Conservation (phyloP, 1,284 basidiomycete species). For the Ceraceosorus guamensis region DNA sequence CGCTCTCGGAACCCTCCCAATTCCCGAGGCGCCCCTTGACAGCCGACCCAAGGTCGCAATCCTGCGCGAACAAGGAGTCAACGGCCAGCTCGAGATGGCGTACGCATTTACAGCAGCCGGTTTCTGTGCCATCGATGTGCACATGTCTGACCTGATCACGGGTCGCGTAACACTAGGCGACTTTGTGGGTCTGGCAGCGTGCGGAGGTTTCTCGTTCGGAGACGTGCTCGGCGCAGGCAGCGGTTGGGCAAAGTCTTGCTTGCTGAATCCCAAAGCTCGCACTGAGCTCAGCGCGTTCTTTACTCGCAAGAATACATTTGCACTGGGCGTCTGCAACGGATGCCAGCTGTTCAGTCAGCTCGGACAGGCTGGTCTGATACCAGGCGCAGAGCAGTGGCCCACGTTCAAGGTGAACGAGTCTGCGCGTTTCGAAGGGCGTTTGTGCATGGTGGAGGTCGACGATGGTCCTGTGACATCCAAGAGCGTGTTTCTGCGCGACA, state of each 20-base stretch:
- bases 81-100: constrained; percentile 97
- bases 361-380: constrained; percentile 62
- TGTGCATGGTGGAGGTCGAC: constrained; percentile 71
- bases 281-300: constrained; percentile 77
- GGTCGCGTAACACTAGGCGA: constrained; percentile 60
- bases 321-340: constrained; percentile 93
- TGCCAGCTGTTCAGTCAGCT: constrained; percentile 93
- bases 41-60: constrained; percentile 82
- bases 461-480: constrained; percentile 29
- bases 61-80: constrained; percentile 94
- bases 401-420: constrained; percentile 81
- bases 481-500: constrained; percentile 79
- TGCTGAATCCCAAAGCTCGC: constrained; percentile 69
- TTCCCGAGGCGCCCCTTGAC: constrained; percentile 23
- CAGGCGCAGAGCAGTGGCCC: constrained; percentile 79
- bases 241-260: constrained; percentile 91
- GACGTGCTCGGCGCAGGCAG: constrained; percentile 95
- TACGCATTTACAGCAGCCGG: constrained; percentile 91
- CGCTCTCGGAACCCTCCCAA: constrained; percentile 17
- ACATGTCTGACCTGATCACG: constrained; percentile 91
- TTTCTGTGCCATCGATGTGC: constrained; percentile 88
- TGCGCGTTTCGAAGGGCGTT: constrained; percentile 84
- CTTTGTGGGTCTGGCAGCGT: constrained; percentile 86
- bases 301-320: constrained; percentile 68
- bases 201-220: constrained; percentile 97